Evolutionary conservation across 768 basidiomycete species (phyloP), one percentile per base, ranked within the genome.

Genomic region (Cubamyces lactineus): DNA sequence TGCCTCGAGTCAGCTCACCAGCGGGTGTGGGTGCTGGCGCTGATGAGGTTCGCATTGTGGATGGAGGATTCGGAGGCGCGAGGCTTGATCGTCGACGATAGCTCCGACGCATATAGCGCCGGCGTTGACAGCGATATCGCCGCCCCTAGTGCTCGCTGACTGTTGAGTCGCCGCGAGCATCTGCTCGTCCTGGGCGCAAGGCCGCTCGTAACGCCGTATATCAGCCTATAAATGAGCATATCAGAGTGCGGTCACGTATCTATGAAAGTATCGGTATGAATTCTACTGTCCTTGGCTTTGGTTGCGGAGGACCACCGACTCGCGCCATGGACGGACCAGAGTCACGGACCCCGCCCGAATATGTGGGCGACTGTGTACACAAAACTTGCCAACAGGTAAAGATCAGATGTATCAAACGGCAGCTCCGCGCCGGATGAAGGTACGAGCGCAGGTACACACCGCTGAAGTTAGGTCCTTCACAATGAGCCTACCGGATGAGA

Each of bases 301-400:
- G 34, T n/a, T n/a, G n/a, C n/a, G n/a, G 34, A 34, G 34, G 9
- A 11, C 34, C 34, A 34, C 34, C 34, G 34, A 34, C 34, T 6
- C 23, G 41, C 21, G 40, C 40, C 15, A 16, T 41, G 15, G 51
- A 39, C 23, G 51, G 38, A 12, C 41, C 52, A 26, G 40, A 53
- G 45, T 45, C n/a, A 16, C 19, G 19, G 19, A 26, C 19, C 39
- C 43, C 54, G 54, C 54, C 54, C 54, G 17, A 23, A 45, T 34
- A 56, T 21, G 28, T 28, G 54, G 54, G 30, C 30, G 54, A 23
- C 23, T 56, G 54, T 47, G 54, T 46, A 38, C 17, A 47, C 54
- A 46, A 11, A 53, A 24, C n/a, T n/a, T 6, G 3, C 23, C 23
- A 2, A 16, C 28, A 26, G 28, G 52, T 11, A 34, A 47, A 34